These are phyloP conservation scores for Polygonum aviculare DNA, from an alignment of 148 eudicot genomes.

Conservation along the genomic window DNA sequence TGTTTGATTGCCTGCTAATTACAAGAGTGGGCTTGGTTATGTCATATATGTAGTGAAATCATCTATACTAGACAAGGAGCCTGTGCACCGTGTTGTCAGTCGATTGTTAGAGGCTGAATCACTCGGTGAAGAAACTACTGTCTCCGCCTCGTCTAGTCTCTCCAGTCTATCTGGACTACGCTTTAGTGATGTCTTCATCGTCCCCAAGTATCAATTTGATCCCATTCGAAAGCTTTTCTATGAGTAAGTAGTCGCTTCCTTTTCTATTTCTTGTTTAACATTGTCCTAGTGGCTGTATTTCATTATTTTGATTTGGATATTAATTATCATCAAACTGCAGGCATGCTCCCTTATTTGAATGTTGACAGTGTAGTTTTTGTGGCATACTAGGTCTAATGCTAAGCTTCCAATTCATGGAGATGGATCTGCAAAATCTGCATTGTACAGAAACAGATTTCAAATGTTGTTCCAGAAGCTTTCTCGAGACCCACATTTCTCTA, in stretches of 20 bases:
- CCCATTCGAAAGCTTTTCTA: conserved; percentile 50
- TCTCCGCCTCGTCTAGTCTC: conserved; percentile 11
- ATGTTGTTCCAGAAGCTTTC: conserved; percentile 67
- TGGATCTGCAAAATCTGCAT: conserved; percentile 66
- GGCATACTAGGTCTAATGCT: conserved; percentile 37
- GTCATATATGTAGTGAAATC: conserved; percentile 59
- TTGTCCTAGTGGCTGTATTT: neutral
- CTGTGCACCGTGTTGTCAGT: conserved; percentile 41
- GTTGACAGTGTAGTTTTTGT: neutral
- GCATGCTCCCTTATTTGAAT: neutral
- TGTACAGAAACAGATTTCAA: conserved; percentile 81
- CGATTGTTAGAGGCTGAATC: conserved; percentile 46
- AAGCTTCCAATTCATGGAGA: conserved; percentile 73
- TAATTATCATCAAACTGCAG: neutral
- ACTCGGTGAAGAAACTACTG: conserved; percentile 34
- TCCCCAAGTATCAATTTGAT: conserved; percentile 72
- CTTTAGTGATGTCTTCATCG: conserved; percentile 48
- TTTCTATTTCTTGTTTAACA: neutral
- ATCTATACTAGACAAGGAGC: conserved; percentile 64
- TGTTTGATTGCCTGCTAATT: neutral
- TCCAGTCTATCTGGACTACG: conserved; percentile 35
- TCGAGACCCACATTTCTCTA: conserved; percentile 76
- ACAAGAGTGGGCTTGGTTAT: neutral
- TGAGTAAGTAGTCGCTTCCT: conserved; percentile 29
- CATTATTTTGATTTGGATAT: neutral